Percentiles rank a stretch among this genome's conserved stretches.
Evolutionary conservation across 345 rosid genomes (phyloP).

Genomic region (Salix arbutifolia): DNA sequence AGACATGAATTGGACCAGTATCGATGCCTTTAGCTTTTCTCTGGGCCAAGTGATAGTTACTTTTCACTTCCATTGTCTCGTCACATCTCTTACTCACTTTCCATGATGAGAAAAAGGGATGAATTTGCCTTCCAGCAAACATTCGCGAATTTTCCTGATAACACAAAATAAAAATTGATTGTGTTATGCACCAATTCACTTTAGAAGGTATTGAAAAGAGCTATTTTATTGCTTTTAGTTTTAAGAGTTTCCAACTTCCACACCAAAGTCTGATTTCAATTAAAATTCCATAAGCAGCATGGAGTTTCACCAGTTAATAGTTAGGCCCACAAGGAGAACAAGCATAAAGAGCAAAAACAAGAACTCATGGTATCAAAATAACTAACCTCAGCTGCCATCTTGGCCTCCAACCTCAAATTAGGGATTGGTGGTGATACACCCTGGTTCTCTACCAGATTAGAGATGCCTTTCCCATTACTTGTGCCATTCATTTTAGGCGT

Average conservation of each 20-base stretch:
- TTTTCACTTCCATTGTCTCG: slow-evolving; percentile 32
- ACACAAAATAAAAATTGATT: slow-evolving; percentile 20
- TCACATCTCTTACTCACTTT: slow-evolving; percentile 48
- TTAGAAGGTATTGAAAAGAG: background rate
- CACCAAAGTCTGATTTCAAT: background rate
- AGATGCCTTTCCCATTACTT: slow-evolving; percentile 23
- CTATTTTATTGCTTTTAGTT: background rate
- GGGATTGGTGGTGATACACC: slow-evolving; percentile 36
- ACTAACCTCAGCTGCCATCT: slow-evolving; percentile 75
- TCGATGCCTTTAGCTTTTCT: slow-evolving; percentile 28
- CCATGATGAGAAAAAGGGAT: slow-evolving; percentile 74
- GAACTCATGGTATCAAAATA: background rate
- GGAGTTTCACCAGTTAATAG: background rate
- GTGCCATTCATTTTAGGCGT: slow-evolving; percentile 57
- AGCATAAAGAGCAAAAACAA: background rate
- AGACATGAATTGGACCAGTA: slow-evolving; percentile 82
- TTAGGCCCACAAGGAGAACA: background rate
- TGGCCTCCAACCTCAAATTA: slow-evolving; percentile 74
- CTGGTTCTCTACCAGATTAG: slow-evolving; percentile 17
- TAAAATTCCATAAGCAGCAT: background rate
- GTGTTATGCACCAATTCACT: background rate
- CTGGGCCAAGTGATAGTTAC: slow-evolving; percentile 19
- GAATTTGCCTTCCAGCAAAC: slow-evolving; percentile 69
- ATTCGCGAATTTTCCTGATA: slow-evolving; percentile 67
- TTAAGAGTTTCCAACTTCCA: background rate